Evolutionary conservation across 257 asterid species (phyloP).

Genomic region (Phtheirospermum japonicum): DNA sequence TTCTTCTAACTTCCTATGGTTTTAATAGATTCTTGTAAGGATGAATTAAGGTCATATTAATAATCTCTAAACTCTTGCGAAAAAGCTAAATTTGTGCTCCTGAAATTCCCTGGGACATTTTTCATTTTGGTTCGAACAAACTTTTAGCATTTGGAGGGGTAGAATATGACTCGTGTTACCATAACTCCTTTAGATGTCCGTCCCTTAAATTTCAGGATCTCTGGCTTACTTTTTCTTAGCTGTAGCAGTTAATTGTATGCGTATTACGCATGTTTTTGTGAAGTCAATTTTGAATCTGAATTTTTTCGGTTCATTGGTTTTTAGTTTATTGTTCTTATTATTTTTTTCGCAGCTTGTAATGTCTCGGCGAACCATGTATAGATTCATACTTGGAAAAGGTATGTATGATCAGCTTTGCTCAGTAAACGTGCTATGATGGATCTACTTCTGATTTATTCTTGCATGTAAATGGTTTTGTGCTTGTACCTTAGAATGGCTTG

Average conservation of each 20-base stretch:
- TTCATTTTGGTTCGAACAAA: background rate
- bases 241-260: slow-evolving; percentile 1
- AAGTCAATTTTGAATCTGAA: slow-evolving; percentile 9
- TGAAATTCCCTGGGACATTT: background rate
- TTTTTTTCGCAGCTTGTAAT: slow-evolving; percentile 74
- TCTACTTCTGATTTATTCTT: slow-evolving; percentile 13
- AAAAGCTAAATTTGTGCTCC: background rate
- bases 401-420: slow-evolving; percentile 28
- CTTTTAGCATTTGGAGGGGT: background rate
- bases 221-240: slow-evolving; percentile 2
- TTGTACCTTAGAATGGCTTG: slow-evolving; percentile 6
- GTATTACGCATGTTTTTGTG: background rate
- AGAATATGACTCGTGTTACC: slow-evolving; percentile 14
- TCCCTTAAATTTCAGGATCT: background rate
- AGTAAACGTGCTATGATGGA: slow-evolving; percentile 21
- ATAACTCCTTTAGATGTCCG: background rate
- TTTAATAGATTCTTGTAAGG: slow-evolving; percentile 4
- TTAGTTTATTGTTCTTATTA: slow-evolving; percentile 14
- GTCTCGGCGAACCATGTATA: slow-evolving; percentile 95
- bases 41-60: background rate
- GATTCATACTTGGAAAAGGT: slow-evolving; percentile 99
- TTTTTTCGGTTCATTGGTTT: slow-evolving; percentile 4
- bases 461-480: slow-evolving; percentile 13
- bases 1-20: slow-evolving; percentile 18
- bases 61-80: background rate